Conservation (phyloP, 192 early-diverging fungal species). For the Allomyces macrogynus region DNA sequence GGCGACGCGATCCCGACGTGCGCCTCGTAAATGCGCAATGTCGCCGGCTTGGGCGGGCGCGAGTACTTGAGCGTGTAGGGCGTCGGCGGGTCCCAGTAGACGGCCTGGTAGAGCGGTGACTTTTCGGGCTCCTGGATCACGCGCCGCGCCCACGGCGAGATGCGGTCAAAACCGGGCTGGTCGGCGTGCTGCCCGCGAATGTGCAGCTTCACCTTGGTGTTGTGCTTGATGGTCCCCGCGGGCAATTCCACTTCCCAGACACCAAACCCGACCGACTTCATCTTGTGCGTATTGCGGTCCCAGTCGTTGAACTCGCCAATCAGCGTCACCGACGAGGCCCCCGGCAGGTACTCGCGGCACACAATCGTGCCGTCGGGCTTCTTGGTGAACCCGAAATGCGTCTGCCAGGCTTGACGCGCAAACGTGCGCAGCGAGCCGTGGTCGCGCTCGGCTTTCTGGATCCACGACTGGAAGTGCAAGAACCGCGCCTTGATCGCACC, state of each 20-base stretch:
- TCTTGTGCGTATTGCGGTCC: conserved; percentile 48
- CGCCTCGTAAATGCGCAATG: conserved; percentile 76
- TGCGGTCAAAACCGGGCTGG: conserved; percentile 55
- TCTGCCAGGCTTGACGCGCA: conserved; percentile 41
- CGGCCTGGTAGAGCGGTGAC: conserved; percentile 67
- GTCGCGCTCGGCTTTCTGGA: conserved; percentile 36
- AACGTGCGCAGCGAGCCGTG: conserved; percentile 73
- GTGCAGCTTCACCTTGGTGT: conserved; percentile 60
- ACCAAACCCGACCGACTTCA: conserved; percentile 65
- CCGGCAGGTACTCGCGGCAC: conserved; percentile 95
- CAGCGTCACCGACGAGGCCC: conserved; percentile 49
- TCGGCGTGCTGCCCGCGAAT: conserved; percentile 38
- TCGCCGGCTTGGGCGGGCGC: conserved; percentile 37
- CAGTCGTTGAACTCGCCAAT: conserved; percentile 92
- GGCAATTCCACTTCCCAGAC: conserved; percentile 57
- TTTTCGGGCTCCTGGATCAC: conserved; percentile 67
- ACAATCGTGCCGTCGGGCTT: conserved; percentile 30
- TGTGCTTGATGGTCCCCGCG: conserved; percentile 52
- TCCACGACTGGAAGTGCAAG: conserved; percentile 42
- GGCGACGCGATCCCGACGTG: conserved; percentile 87
- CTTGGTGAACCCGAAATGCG: conserved; percentile 60
- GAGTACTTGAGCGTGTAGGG: conserved; percentile 61
- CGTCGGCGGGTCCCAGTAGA: conserved; percentile 81
- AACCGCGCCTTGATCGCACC: conserved; percentile 15
- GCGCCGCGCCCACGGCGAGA: conserved; percentile 72